These are phyloP conservation scores for Calonectria honghensis DNA, from an alignment of 2,329 filamentous ascomycete genomes.

Conservation along the genomic window DNA sequence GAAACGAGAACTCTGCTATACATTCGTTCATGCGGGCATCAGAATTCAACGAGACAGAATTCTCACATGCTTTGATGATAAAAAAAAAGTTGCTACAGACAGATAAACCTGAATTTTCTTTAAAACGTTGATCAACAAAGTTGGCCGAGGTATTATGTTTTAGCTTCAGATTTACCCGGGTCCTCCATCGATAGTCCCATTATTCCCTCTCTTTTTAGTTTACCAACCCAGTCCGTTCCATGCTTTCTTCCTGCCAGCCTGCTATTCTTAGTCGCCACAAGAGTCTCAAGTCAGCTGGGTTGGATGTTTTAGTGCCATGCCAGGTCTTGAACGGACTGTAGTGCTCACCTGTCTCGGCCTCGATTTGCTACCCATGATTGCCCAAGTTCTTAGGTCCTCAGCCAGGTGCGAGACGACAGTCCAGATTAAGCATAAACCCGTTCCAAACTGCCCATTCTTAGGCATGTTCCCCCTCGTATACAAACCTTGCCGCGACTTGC, in stretches of 20 bases:
- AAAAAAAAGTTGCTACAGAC: background rate
- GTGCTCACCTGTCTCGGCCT: background rate
- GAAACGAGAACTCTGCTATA: slow-evolving; percentile 4
- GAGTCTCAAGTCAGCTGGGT: slow-evolving; percentile 7
- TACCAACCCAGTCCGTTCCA: background rate
- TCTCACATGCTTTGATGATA: background rate
- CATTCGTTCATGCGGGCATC: background rate
- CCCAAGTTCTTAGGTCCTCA: slow-evolving; percentile 7
- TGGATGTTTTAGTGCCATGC: background rate
- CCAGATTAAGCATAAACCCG: slow-evolving; percentile 38
- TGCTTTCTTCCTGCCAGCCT: background rate
- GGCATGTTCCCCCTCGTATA: slow-evolving; percentile 34
- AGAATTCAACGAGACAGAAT: background rate
- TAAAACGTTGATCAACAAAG: background rate
- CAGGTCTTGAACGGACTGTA: background rate
- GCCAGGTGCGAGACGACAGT: slow-evolving; percentile 33
- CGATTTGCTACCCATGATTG: slow-evolving; percentile 26
- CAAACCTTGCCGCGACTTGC: slow-evolving; percentile 23
- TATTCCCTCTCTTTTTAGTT: background rate
- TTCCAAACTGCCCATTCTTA: slow-evolving; percentile 27
- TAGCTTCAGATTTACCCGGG: background rate
- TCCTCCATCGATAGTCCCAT: background rate
- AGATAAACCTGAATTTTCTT: background rate
- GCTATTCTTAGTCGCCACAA: background rate
- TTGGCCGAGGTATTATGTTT: background rate